These are phyloP conservation scores for Prunus padus DNA, from an alignment of 306 rosid genomes.

Conservation along the genomic window DNA sequence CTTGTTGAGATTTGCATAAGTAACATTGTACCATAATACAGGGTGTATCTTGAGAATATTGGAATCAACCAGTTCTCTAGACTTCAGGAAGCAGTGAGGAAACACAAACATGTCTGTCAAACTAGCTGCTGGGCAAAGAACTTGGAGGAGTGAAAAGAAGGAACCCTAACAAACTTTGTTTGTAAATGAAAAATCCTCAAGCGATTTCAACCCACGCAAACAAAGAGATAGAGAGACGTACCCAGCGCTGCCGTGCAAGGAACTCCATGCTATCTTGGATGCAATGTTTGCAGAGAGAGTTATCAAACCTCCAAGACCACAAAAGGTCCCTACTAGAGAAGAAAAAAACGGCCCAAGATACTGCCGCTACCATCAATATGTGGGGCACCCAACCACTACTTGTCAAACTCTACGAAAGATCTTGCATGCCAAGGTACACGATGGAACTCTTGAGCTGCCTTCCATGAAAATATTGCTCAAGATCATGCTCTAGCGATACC, in stretches of 20 bases:
- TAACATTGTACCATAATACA: background rate
- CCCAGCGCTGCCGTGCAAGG: rapidly evolving
- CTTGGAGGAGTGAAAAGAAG: background rate
- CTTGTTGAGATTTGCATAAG: background rate
- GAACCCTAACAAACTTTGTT: background rate
- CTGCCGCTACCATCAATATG: background rate
- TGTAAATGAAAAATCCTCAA: background rate
- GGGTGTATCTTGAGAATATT: background rate
- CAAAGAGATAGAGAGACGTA: background rate
- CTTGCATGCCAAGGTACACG: too few species aligned
- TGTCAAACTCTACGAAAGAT: background rate
- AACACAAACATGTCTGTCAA: background rate
- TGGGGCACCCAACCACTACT: background rate
- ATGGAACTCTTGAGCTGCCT: too few species aligned
- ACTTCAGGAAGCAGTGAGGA: background rate
- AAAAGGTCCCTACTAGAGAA: background rate
- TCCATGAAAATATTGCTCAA: too few species aligned
- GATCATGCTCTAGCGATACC: too few species aligned
- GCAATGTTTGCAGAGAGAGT: background rate
- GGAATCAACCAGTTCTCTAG: background rate
- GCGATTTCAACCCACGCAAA: background rate
- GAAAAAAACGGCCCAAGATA: background rate
- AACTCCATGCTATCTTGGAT: background rate
- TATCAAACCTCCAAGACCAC: background rate
- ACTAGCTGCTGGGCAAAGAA: too few species aligned